phyloP scores from a whole-genome alignment of 768 basidiomycete genomes.

The Agrocybe chaxingu region DNA sequence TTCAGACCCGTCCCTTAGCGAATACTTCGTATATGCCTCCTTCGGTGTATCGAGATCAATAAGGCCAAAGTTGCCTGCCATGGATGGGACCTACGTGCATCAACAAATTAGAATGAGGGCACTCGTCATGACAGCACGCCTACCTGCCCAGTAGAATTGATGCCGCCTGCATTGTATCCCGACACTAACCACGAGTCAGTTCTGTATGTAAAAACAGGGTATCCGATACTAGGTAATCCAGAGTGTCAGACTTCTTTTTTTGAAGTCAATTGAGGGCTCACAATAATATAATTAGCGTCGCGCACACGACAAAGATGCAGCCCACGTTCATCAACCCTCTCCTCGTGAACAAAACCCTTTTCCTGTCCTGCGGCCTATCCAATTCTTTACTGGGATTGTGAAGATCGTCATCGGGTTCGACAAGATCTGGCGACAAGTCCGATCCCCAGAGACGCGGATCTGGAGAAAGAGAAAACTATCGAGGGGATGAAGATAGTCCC shows the following conservation, averaged over 20 bases:
- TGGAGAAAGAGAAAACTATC: constrained; percentile 59
- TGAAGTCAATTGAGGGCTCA: constrained; percentile 29
- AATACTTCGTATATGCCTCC: constrained; percentile 49
- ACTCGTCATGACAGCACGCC: constrained; percentile 13
- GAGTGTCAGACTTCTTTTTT: not conserved
- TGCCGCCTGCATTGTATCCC: constrained; percentile 47
- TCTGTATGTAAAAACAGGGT: constrained; percentile 39
- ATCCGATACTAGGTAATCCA: constrained; percentile 35
- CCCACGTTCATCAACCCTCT: constrained; percentile 73
- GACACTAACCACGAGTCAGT: constrained; percentile 15
- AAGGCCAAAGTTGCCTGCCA: constrained; percentile 51
- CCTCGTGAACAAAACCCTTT: constrained; percentile 45
- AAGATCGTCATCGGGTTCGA: constrained; percentile 69
- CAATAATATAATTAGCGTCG: constrained; percentile 54
- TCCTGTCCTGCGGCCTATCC: constrained; percentile 23
- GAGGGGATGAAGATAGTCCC: not conserved
- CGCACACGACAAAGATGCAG: constrained; percentile 56
- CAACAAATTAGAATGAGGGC: constrained; percentile 12
- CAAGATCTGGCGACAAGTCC: constrained; percentile 47
- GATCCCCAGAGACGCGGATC: constrained; percentile 70
- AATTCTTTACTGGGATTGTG: constrained; percentile 56
- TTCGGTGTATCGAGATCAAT: constrained; percentile 60
- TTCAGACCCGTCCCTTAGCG: constrained; percentile 54
- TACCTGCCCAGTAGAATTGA: constrained; percentile 67
- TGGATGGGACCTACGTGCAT: constrained; percentile 51